Evolutionary conservation across 73 alveolate genomes (phyloP).

Genomic region (Paramecium tetraurelia): DNA sequence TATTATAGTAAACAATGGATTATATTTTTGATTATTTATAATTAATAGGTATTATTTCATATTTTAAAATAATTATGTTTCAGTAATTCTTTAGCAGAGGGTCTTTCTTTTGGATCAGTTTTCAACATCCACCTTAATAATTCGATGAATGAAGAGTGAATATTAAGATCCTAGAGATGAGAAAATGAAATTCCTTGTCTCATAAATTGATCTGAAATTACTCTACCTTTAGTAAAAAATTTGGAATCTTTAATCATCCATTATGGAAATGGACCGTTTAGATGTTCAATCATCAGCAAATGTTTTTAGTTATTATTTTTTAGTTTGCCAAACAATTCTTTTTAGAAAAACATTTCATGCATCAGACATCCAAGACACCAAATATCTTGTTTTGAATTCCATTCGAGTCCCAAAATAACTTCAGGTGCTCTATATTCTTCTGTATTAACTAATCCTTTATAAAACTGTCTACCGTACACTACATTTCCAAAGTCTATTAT

Average conservation of each 20-base stretch:
- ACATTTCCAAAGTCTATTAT: constrained; percentile 86
- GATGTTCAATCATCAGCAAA: neutral
- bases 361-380: constrained; percentile 96
- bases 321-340: constrained; percentile 79
- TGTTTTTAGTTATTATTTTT: constrained; percentile 68
- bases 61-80: neutral
- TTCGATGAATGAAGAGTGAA: neutral
- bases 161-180: neutral
- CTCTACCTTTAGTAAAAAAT: neutral
- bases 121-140: neutral
- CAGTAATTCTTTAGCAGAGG: neutral
- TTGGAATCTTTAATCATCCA: neutral
- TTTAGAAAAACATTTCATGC: constrained; percentile 86
- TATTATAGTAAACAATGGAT: neutral
- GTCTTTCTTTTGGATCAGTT: neutral
- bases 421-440: constrained; percentile 97
- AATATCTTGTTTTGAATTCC: constrained; percentile 90
- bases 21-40: neutral
- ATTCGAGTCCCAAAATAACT: constrained; percentile 90
- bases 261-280: neutral
- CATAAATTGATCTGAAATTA: neutral
- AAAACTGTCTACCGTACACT: constrained; percentile 69
- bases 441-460: constrained; percentile 84
- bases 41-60: neutral
- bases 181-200: neutral